Evolutionary conservation across 768 basidiomycete species (phyloP), one percentile per base, ranked within the genome.

Genomic region (Leccinum pellstonianum): DNA sequence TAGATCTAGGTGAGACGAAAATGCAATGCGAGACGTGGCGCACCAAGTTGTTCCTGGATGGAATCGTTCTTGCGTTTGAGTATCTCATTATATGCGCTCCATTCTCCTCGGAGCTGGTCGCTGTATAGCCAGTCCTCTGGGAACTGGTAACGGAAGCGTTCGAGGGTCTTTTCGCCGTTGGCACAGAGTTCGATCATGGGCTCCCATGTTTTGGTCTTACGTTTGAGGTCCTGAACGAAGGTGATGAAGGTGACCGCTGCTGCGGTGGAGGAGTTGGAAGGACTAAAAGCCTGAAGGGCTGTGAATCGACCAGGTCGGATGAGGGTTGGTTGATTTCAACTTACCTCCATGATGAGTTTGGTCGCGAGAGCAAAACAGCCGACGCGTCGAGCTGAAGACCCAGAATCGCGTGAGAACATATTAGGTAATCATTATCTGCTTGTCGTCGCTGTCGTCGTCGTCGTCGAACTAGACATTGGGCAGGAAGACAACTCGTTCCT

Each of bases 231-330:
- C 76, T 99, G 97, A 3, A 99, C 96, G 71, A 98, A 98, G 25
- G 97, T 99, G 76, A 99, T 99, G 76, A 99, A 97, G 2, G 93
- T 91, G 65, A 99, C 97, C 75, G 97, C 95, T 54, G 95, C 95
- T 51, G 96, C 95, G 75, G 97, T 99, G 63, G 96, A 96, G 35
- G 92, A 92, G 70, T 88, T 91, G 72, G 85, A 82, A 75, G 88
- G 83, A 77, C 86, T 83, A 70, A 91, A 86, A 59, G 77, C 83
- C 86, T 88, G 52, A 3, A 14, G n/a, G 49, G 35, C 37, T 41
- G 52, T 70, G 51, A 68, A 60, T n/a, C 17, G 53, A 43, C 10
- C 38, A 0, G 27, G 5, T 29, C 8, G 37, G 27, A n/a, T 7
- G 19, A 8, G 10, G 2, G 29, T 27, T 27, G 27, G 29, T 29